A percentile compares a stretch with the other conserved stretches of the same genome.
Conservation (phyloP, 2,329 filamentous ascomycete species). For the Fusarium coicis region DNA sequence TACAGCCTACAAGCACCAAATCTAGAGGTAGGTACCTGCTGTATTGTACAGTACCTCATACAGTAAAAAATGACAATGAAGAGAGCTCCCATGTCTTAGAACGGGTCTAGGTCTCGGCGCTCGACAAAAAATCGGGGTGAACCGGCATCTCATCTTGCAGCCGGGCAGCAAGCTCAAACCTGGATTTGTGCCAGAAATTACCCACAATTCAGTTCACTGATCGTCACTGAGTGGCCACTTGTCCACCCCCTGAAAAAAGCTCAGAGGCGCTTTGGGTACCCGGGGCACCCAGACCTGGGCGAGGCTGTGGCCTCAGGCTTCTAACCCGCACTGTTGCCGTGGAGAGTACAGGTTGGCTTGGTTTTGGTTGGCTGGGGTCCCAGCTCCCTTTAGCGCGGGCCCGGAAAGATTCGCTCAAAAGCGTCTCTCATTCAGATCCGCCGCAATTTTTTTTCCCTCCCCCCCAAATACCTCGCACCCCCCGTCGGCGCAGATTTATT, state of each 20-base stretch:
- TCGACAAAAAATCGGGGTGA: constrained; percentile 50
- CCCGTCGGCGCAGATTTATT: constrained; percentile 59
- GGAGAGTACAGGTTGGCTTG: constrained; percentile 41
- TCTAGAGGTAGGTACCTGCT: not conserved
- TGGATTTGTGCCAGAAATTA: constrained; percentile 32
- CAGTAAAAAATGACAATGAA: constrained; percentile 22
- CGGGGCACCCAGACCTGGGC: constrained; percentile 20
- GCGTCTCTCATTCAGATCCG: constrained; percentile 57
- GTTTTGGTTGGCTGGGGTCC: constrained; percentile 42
- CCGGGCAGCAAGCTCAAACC: constrained; percentile 34
- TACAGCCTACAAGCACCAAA: not conserved
- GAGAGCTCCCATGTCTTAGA: constrained; percentile 26
- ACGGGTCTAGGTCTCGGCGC: constrained; percentile 46
- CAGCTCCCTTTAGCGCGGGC: constrained; percentile 50
- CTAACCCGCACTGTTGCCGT: constrained; percentile 48
- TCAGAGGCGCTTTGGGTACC: constrained; percentile 12
- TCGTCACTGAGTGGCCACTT: constrained; percentile 36
- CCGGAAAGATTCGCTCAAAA: constrained; percentile 68
- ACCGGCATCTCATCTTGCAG: constrained; percentile 49
- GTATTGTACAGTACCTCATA: constrained; percentile 33
- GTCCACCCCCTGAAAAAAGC: constrained; percentile 36
- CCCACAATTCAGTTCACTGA: constrained; percentile 31
- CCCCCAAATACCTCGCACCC: constrained; percentile 55
- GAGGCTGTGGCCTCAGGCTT: constrained; percentile 49
- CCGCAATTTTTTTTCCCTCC: constrained; percentile 62